These are phyloP conservation scores for Lachnellula subtilissima DNA, from an alignment of 2,329 filamentous ascomycete genomes.

Conservation along the genomic window DNA sequence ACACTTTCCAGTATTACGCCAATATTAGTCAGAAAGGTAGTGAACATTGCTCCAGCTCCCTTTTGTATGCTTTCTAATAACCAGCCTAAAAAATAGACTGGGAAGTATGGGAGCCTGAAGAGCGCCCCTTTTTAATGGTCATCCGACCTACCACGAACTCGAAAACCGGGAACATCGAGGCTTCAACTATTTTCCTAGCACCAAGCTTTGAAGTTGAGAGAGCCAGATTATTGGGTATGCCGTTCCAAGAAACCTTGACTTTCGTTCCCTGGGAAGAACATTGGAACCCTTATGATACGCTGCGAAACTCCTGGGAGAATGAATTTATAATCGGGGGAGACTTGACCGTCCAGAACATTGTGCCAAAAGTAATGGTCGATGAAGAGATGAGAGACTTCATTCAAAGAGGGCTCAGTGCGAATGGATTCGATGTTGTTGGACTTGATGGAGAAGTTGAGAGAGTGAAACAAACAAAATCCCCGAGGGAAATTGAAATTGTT, in stretches of 20 bases:
- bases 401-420: conserved; percentile 47
- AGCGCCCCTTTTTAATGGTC: conserved; percentile 59
- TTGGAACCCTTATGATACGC: conserved; percentile 57
- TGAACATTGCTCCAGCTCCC: too few relatives aligned
- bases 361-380: conserved; percentile 53
- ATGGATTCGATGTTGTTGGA: conserved; percentile 53
- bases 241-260: conserved; percentile 44
- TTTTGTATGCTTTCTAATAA: not conserved
- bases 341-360: conserved; percentile 12
- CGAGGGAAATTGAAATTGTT: conserved; percentile 51
- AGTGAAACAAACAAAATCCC: conserved; percentile 54
- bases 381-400: conserved; percentile 63
- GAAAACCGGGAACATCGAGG: conserved; percentile 38
- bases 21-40: conserved; percentile 48
- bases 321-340: conserved; percentile 24
- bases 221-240: conserved; percentile 54
- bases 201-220: conserved; percentile 58
- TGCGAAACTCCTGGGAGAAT: conserved; percentile 38
- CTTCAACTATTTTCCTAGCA: conserved; percentile 53
- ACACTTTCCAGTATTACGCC: conserved; percentile 59
- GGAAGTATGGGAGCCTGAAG: conserved; percentile 62
- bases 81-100: conserved; percentile 39
- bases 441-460: conserved; percentile 50
- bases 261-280: conserved; percentile 60
- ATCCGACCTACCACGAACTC: conserved; percentile 42